Conservation (phyloP, 2,329 filamentous ascomycete genomes). For the Phialophora macrospora region DNA sequence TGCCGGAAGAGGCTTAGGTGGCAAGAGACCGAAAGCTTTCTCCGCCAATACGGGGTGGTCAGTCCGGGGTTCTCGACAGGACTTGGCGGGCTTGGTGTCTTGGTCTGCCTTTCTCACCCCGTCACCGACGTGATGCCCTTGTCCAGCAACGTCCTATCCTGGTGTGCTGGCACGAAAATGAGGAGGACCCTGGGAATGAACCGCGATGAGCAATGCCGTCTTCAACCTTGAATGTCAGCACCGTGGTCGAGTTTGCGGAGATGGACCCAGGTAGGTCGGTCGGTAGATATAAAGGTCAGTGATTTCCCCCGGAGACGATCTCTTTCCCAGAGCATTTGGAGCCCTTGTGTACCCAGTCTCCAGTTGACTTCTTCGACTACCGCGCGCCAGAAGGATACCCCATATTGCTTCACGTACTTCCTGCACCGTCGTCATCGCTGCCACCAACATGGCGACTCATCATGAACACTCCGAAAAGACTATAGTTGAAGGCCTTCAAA, state of each 20-base stretch:
- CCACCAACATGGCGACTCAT: not conserved
- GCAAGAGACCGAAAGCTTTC: not conserved
- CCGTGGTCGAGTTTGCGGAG: not conserved
- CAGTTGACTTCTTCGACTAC: not conserved
- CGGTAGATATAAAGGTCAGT: not conserved
- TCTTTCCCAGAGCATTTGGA: not conserved
- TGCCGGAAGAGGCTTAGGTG: slow-evolving; percentile 8
- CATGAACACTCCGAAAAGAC: not conserved
- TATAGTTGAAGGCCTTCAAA: not conserved
- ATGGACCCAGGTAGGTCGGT: not conserved
- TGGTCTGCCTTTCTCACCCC: not conserved
- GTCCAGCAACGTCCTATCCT: not conserved
- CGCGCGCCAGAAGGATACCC: not conserved
- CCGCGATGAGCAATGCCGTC: not conserved
- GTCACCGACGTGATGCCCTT: not conserved
- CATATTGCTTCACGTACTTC: not conserved
- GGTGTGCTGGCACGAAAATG: not conserved
- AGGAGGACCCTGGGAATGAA: not conserved
- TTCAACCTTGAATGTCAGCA: not conserved
- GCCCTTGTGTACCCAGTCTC: not conserved
- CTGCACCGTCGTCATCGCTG: not conserved
- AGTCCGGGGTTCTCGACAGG: not conserved
- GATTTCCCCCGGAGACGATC: not conserved
- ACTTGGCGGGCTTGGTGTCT: slow-evolving; percentile 4
- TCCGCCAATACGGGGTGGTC: not conserved